phyloP scores from a whole-genome alignment of 805 yeast species.

The Candida namnaoensis region DNA sequence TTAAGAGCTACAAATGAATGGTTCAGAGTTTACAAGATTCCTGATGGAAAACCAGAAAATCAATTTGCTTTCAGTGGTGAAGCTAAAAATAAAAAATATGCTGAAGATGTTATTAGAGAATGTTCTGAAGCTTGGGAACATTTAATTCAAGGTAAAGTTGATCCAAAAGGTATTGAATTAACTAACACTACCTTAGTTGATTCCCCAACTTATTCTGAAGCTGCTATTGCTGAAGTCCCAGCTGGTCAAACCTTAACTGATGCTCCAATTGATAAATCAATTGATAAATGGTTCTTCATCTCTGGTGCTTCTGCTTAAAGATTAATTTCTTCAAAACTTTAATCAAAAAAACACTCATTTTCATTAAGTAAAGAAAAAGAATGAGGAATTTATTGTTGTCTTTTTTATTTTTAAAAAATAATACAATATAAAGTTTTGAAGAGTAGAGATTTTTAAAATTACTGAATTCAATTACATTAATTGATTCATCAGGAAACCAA shows the following conservation, averaged over 20 bases:
- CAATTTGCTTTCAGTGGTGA: slow-evolving; percentile 96
- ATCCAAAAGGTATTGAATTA: slow-evolving; percentile 59
- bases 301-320: slow-evolving; percentile 58
- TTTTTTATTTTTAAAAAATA: too few species aligned
- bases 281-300: slow-evolving; percentile 98
- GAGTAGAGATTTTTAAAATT: too few species aligned
- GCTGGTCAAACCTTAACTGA: slow-evolving; percentile 65
- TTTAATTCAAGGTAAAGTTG: slow-evolving; percentile 55
- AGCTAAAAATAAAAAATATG: slow-evolving; percentile 80
- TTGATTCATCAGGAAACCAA: too few species aligned
- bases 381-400: too few species aligned
- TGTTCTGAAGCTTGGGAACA: slow-evolving; percentile 80
- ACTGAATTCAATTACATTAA: too few species aligned
- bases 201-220: slow-evolving; percentile 43
- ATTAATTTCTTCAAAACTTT: neutral
- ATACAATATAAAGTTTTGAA: too few species aligned
- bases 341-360: too few species aligned
- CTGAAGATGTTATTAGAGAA: slow-evolving; percentile 76
- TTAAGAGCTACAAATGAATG: slow-evolving; percentile 93
- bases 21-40: slow-evolving; percentile 97
- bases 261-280: slow-evolving; percentile 92
- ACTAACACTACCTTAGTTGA: slow-evolving; percentile 64
- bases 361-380: too few species aligned
- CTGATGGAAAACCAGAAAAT: slow-evolving; percentile 96
- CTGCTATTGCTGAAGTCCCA: slow-evolving; percentile 47